Evolutionary conservation across 441 rosid genomes (phyloP).

Genomic region (Dalechampia spathulata): DNA sequence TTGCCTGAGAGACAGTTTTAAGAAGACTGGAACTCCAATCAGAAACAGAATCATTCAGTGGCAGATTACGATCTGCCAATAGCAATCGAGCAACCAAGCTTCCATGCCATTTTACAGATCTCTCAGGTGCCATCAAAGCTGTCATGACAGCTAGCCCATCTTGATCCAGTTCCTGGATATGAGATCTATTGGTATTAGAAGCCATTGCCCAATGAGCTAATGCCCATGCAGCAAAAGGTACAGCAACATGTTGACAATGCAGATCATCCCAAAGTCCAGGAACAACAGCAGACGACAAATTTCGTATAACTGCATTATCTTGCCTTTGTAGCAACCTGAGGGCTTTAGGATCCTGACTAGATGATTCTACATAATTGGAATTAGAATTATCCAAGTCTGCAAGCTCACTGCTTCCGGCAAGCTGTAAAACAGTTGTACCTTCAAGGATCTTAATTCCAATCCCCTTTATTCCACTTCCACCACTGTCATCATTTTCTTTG

Average conservation of each 20-base stretch:
- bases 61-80: slow-evolving; percentile 76
- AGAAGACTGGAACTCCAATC: slow-evolving; percentile 94
- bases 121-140: slow-evolving; percentile 88
- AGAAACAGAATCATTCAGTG: slow-evolving; percentile 73
- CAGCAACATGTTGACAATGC: slow-evolving; percentile 92
- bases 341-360: slow-evolving; percentile 33
- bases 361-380: slow-evolving; percentile 23
- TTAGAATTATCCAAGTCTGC: slow-evolving; percentile 39
- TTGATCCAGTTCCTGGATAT: slow-evolving; percentile 83
- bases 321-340: slow-evolving; percentile 47
- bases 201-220: slow-evolving; percentile 98
- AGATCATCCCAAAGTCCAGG: slow-evolving; percentile 99
- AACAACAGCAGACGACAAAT: slow-evolving; percentile 70
- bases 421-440: slow-evolving; percentile 79
- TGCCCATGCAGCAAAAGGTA: slow-evolving; percentile 98
- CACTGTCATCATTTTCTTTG: slow-evolving; percentile 61
- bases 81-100: slow-evolving; percentile 82
- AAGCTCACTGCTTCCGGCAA: slow-evolving; percentile 56
- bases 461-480: slow-evolving; percentile 71
- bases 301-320: slow-evolving; percentile 40
- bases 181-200: slow-evolving; percentile 67
- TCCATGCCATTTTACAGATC: slow-evolving; percentile 99
- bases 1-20: slow-evolving; percentile 68
- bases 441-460: slow-evolving; percentile 90
- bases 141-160: slow-evolving; percentile 88